phyloP scores from a whole-genome alignment of 176 grass and related monocot species.

The Lolium multiflorum region DNA sequence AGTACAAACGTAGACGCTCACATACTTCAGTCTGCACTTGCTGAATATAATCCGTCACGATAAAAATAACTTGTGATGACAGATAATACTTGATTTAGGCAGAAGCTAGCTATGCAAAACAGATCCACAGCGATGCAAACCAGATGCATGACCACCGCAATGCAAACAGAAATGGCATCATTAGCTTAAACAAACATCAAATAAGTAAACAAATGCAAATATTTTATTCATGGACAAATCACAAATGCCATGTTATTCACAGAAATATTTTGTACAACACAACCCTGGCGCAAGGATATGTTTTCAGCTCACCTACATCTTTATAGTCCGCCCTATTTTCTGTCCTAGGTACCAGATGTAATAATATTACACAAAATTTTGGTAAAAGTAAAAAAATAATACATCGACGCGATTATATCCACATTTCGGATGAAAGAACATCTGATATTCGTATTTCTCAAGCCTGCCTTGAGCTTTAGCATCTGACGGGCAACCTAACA shows the following conservation, averaged over 20 bases:
- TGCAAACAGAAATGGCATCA: background rate
- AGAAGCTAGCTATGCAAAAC: background rate
- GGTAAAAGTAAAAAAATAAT: background rate
- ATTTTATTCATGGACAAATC: background rate
- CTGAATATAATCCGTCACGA: too few species aligned
- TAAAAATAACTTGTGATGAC: background rate
- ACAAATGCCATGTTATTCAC: constrained; percentile 4
- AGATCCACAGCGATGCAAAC: too few species aligned
- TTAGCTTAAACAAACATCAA: background rate
- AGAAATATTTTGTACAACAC: constrained; percentile 14
- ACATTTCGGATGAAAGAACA: constrained; percentile 29
- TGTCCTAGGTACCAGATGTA: background rate
- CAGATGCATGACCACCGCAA: too few species aligned
- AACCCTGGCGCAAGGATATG: background rate
- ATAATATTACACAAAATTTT: constrained; percentile 41
- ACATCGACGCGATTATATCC: constrained; percentile 33
- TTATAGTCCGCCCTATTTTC: background rate
- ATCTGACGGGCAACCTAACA: background rate
- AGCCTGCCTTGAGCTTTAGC: background rate
- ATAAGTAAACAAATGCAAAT: background rate
- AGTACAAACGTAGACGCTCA: too few species aligned
- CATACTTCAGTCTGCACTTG: too few species aligned
- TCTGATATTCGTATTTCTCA: background rate
- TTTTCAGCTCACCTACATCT: constrained; percentile 21
- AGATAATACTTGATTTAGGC: background rate